Conservation (phyloP, 805 yeast genomes). For the Candida adriatica region DNA sequence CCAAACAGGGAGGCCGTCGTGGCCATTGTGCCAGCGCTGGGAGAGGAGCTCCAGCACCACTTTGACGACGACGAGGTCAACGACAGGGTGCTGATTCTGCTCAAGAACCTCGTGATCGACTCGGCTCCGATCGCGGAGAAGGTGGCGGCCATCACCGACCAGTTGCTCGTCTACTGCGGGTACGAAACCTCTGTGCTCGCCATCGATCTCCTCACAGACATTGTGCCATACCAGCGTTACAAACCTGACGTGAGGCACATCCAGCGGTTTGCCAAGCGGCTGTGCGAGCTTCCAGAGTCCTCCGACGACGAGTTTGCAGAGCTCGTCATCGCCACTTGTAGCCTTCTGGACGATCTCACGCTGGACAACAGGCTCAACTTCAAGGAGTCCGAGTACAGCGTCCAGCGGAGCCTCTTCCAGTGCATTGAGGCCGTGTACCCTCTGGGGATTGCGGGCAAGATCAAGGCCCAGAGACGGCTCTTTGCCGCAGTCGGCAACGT, state of each 20-base stretch:
- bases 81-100: conserved; percentile 10
- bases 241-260: conserved; percentile 5
- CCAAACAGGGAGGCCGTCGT: conserved; percentile 14
- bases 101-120: conserved; percentile 18
- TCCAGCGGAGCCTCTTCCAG: conserved; percentile 8
- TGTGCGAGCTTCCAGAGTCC: conserved; percentile 1
- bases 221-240: conserved; percentile 8
- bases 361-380: conserved; percentile 12
- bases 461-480: conserved; percentile 17
- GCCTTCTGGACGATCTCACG: conserved; percentile 17
- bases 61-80: conserved; percentile 20
- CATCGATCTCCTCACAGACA: conserved; percentile 14
- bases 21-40: conserved; percentile 8
- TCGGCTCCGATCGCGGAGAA: conserved; percentile 9
- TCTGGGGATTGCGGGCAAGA: conserved; percentile 16
- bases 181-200: conserved; percentile 10
- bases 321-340: conserved; percentile 11
- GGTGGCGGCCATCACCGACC: conserved; percentile 11
- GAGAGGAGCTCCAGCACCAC: conserved; percentile 10
- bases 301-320: conserved; percentile 23
- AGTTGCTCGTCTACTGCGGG: conserved; percentile 10
- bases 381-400: conserved; percentile 6
- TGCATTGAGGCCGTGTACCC: conserved; percentile 5
- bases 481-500: conserved; percentile 22
- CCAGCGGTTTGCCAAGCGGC: conserved; percentile 6